Base-by-base conservation (phyloP, 345 rosid species). In the Sonneratia caseolaris region DNA sequence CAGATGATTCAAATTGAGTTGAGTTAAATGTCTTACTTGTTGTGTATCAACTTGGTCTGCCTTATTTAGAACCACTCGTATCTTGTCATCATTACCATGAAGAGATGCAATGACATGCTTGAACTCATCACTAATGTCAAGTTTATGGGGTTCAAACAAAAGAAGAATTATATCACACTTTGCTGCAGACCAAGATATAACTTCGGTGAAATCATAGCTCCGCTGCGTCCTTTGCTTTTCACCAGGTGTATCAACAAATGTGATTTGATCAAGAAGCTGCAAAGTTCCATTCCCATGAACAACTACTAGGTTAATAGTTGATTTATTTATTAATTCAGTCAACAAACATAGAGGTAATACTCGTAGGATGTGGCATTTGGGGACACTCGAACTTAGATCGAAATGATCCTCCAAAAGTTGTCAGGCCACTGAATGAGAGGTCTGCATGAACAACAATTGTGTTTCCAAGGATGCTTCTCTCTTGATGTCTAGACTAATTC, bases 31-130 rank as follows among this genome's bases (percentile, higher is more conserved):
- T 48, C 69, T 74, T 85, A 92, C 97, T 74, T 92, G 96, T 69
- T 95, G 96, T 45, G 97, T 89, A 79, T 90, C 99, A 67, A 92
- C 96, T 88, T 90, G 97, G 79, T 90, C 94, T 43, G 99, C 99
- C 85, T 89, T 92, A 77, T 92, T 95, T 65, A 92, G 85, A 74
- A 92, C 98, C 64, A 95, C 97, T 22, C 98, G 96, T 36, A 90
- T 92, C 84, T 95, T 92, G 84, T 95, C 99, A 73, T 92, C 96
- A 37, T 90, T 88, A 35, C 99, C 98, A 71, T 87, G 96, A 43
- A 92, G 70, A 69, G 92, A 95, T 75, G 97, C 70, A 64, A 95
- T 95, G 16, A 90, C 97, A 12, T 93, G 94, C 78, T 89, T 95
- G 84, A 95, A 92, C 79, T 95, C 97, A 79, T 95, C 98, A 10